Evolutionary conservation across 1,284 basidiomycete genomes (phyloP), one percentile per base, ranked within the genome.

Genomic region (Melampsora medusae): DNA sequence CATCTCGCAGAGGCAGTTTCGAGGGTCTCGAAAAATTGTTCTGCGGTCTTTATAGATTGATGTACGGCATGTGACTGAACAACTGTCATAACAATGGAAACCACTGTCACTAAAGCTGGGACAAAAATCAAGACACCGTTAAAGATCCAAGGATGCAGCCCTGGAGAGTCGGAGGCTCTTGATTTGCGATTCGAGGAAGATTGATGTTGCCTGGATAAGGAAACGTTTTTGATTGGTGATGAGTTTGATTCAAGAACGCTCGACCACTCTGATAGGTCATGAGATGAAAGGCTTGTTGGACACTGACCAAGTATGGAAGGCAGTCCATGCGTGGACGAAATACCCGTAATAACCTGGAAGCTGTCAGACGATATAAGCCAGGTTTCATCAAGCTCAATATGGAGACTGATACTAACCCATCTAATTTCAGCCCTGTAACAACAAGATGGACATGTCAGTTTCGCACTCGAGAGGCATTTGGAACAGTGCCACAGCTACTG

Each of bases 261-360:
- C 50, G 16, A 53, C 50, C 14, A 53, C 50, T 14, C 16, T 14
- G 4, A 53, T 5, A 3, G 17, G 22, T 53, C 53, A 56, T 42
- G 38, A 12, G 4, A 42, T 42, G 35, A 12, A 42, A 12, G 38
- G 10, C 38, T 42, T 6, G 38, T 42, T 42, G 5, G 1, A 42
- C 9, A 56, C 53, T 22, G 25, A 56, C 53, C 53, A 56, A 17
- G 53, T 56, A 56, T 56, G 25, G 25, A 56, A 56, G 12, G 53
- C 53, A n/a, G 53, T 56, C 53, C 53, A 56, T n/a, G 53, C 53
- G 6, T 56, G 53, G 4, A 56, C 25, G 53, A 56, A 56, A 56
- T 56, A 56, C 6, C 53, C 53, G 25, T 56, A 56, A 56, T 56
- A 56, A 56, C 53, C 53, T 56, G 53, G 53, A 56, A 56, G 53